Percentiles rank a stretch among this genome's conserved stretches.
These are phyloP conservation scores for Chytridium lagenaria DNA, from an alignment of 371 early-diverging fungal genomes.

Conservation along the genomic window DNA sequence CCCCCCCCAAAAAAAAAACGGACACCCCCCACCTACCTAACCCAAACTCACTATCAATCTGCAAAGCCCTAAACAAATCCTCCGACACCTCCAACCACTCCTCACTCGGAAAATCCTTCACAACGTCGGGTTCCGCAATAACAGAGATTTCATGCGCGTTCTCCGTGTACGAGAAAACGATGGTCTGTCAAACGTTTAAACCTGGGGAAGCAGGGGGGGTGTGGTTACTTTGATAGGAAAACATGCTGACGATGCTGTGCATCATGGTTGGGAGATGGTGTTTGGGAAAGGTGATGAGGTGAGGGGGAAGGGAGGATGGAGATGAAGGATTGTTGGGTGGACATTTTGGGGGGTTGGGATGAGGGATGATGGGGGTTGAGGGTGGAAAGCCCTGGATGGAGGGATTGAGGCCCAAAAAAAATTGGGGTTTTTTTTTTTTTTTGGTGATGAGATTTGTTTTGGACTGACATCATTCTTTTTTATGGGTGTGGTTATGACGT, in stretches of 20 bases:
- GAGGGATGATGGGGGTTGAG: neutral
- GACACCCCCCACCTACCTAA: slow-evolving; percentile 64
- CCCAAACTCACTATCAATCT: slow-evolving; percentile 69
- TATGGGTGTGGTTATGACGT: too few species aligned
- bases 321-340: slow-evolving; percentile 18
- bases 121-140: slow-evolving; percentile 60
- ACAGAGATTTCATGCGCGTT: slow-evolving; percentile 77
- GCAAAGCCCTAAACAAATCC: slow-evolving; percentile 71
- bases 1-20: too few species aligned
- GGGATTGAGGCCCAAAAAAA: too few species aligned
- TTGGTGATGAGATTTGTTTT: too few species aligned
- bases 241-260: slow-evolving; percentile 70
- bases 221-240: slow-evolving; percentile 57
- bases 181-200: slow-evolving; percentile 51
- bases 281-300: slow-evolving; percentile 45
- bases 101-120: slow-evolving; percentile 38
- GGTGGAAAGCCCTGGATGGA: neutral
- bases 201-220: neutral
- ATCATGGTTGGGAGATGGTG: slow-evolving; percentile 28
- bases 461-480: too few species aligned
- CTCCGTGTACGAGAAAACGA: slow-evolving; percentile 76
- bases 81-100: slow-evolving; percentile 45
- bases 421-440: too few species aligned
- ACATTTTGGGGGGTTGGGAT: neutral
- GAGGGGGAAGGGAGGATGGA: slow-evolving; percentile 42